These are phyloP conservation scores for Penicillium sp. DNA, from an alignment of 2,329 filamentous ascomycete genomes.

Conservation along the genomic window DNA sequence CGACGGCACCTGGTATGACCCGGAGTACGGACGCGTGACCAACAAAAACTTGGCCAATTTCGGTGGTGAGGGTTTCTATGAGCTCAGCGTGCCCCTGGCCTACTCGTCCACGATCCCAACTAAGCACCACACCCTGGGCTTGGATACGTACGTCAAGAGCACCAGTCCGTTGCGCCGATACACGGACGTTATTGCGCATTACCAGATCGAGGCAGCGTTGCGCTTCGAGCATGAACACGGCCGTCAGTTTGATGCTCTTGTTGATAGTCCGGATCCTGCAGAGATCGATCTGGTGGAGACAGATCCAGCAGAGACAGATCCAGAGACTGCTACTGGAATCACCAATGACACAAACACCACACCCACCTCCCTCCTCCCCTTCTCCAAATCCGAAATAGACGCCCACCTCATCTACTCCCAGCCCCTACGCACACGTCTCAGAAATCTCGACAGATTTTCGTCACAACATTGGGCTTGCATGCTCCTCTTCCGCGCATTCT, in stretches of 20 bases:
- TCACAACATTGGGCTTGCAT: constrained; percentile 44
- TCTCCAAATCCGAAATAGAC: constrained; percentile 42
- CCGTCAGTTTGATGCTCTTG: constrained; percentile 31
- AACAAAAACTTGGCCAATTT: constrained; percentile 37
- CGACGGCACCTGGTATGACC: constrained; percentile 32
- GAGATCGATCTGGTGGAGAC: not conserved
- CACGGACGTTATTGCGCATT: constrained; percentile 53
- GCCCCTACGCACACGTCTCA: constrained; percentile 35
- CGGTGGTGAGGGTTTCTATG: constrained; percentile 33
- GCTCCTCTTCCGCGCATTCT: constrained; percentile 51
- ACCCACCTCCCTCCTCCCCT: constrained; percentile 39
- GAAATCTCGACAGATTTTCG: constrained; percentile 33
- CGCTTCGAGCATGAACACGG: constrained; percentile 46
- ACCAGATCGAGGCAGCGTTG: constrained; percentile 56
- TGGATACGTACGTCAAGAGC: constrained; percentile 48
- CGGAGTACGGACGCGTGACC: constrained; percentile 34
- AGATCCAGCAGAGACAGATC: not conserved
- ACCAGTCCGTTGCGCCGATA: constrained; percentile 56
- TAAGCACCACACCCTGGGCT: constrained; percentile 45
- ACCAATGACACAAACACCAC: not conserved
- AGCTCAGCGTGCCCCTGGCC: constrained; percentile 29
- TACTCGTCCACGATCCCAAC: constrained; percentile 42
- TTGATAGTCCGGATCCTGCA: constrained; percentile 12
- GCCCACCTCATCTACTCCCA: constrained; percentile 40
- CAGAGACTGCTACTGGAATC: not conserved